These are phyloP conservation scores for Venturia effusa DNA, from an alignment of 2,329 filamentous ascomycete genomes.

Conservation along the genomic window DNA sequence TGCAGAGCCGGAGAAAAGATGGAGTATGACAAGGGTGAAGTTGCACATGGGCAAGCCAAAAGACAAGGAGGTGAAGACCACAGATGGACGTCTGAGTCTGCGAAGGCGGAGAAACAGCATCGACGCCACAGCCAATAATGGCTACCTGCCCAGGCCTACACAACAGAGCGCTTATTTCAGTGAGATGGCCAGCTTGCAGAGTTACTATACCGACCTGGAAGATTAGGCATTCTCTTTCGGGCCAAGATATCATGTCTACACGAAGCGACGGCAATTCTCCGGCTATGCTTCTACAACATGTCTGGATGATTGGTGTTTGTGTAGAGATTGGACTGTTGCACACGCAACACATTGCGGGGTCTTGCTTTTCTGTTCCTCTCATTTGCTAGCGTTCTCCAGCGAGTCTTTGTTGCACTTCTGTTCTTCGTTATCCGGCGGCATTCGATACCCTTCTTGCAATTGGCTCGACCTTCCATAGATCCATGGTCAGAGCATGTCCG, in stretches of 20 bases:
- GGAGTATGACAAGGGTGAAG: background rate
- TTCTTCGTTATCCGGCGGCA: conserved; percentile 3
- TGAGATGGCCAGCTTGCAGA: background rate
- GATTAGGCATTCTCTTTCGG: background rate
- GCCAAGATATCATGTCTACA: background rate
- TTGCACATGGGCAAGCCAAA: background rate
- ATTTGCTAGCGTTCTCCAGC: background rate
- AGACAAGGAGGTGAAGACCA: background rate
- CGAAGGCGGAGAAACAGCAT: background rate
- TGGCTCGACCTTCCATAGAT: background rate
- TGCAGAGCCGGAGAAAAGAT: conserved; percentile 6
- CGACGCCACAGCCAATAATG: background rate
- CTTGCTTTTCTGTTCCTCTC: background rate
- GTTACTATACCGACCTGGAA: background rate
- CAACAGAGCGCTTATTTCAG: conserved; percentile 8
- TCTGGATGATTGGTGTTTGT: background rate
- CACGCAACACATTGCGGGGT: background rate
- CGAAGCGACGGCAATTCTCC: background rate
- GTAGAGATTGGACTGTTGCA: background rate
- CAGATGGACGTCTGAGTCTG: background rate
- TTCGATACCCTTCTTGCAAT: conserved; percentile 6
- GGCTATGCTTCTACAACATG: background rate
- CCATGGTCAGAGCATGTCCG: background rate
- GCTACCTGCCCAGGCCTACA: background rate
- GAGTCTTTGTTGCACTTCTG: background rate